Base-by-base conservation (phyloP, 2,329 filamentous ascomycete genomes). In the Akanthomyces lecanii region DNA sequence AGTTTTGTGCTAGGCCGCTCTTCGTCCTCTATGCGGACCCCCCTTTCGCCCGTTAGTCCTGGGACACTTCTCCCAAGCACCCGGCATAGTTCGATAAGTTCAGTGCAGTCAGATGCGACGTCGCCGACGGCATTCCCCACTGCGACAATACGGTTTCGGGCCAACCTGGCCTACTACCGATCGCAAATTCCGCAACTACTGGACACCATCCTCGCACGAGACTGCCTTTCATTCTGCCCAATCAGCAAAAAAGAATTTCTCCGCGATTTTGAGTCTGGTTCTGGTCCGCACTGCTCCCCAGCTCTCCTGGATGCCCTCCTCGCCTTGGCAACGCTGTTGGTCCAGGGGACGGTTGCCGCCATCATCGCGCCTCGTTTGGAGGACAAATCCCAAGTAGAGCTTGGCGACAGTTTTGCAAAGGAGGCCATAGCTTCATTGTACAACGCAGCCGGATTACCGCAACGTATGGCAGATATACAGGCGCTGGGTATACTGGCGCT, bases 201-300 rank as follows among this genome's bases (percentile, higher is more conserved):
- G 1, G 42, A 62, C 33, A 16, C n/a, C 23, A 62, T 62, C 2
- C 60, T 62, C 10, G 33, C 51, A 5, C 30, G 52, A 12, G 52
- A 62, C n/a, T 56, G 30, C 33, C 52, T 62, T 0, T 50, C 28
- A 1, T 62, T 62, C 12, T 62, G 60, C 30, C 60, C 60, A 0
- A 48, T 62, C 11, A 30, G 16, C 42, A 48, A 36, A 4, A 21
- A 33, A 10, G 51, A 50, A 11, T 28, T 56, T 18, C 16, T 25
- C 6, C 44, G 33, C 12, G 33, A 56, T 8, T 30, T 62, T 4
- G 51, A 50, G 12, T 30, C 60, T 12, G 23, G 21, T 5, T 30
- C 40, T 6, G 51, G 42, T 5, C 30, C 48, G 36, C 8, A 56
- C 44, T 48, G 44, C 42, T 62, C 60, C 4, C 18, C 42, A 8